Evolutionary conservation across 768 basidiomycete species (phyloP), one percentile per base, ranked within the genome.

Genomic region (Lactarius vividus): DNA sequence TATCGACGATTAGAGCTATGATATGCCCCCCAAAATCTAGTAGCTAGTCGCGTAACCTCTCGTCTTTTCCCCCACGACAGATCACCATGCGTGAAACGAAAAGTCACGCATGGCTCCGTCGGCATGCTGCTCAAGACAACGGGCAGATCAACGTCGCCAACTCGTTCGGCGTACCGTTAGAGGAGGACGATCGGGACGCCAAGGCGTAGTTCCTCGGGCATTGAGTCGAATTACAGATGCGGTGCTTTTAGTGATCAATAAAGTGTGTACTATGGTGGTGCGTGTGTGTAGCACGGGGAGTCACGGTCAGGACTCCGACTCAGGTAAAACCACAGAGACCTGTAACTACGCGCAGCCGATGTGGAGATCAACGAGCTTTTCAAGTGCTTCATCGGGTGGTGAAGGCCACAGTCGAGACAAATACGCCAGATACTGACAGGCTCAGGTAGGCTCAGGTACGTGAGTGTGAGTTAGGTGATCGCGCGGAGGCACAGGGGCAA

Each of bases 251-350:
- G 35, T 11, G 11, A 37, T 37, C 0, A 11, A 37, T 7, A 37
- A 33, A 33, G 33, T 37, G 35, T 37, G 40, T 52, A 33, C 35
- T 37, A 37, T 37, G 35, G 35, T 37, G 35, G 3, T 23, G 57
- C 35, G 16, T 69, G 57, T 39, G 16, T 69, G 23, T 72, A 98
- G 96, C 96, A n/a, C 84, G 91, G 67, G 96, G 98, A 84, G 84
- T 90, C 44, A 91, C 96, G 83, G 94, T 33, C 98, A n/a, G n/a
- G n/a, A n/a, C n/a, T n/a, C n/a, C n/a, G n/a, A n/a, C n/a, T n/a
- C n/a, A 97, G 96, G 28, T 99, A 96, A 92, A 98, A 99, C 76
- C 96, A 99, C 78, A 92, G 96, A 54, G 97, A 97, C 8, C 96
- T 97, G 11, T 93, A 95, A 73, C 82, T 98, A 59, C 87, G 96